These are phyloP conservation scores for Cyclotella choctawhatcheeana DNA, from an alignment of 108 stramenopile genomes.

Conservation along the genomic window DNA sequence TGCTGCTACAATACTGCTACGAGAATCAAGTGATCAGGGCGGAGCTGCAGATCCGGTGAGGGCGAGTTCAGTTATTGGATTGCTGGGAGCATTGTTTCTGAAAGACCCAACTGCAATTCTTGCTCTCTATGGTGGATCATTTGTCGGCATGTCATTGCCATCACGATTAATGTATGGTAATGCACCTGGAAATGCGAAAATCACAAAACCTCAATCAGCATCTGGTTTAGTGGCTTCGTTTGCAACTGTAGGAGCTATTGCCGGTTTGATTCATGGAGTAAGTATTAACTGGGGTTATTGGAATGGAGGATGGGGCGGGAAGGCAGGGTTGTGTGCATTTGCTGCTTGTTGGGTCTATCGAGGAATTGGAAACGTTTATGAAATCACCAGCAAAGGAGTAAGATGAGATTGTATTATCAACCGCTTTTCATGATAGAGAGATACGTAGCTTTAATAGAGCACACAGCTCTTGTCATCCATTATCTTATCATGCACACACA, in stretches of 20 bases:
- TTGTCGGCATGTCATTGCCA: constrained; percentile 68
- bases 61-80: constrained; percentile 59
- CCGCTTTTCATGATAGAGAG: too few relatives aligned
- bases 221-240: constrained; percentile 35
- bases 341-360: constrained; percentile 58
- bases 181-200: constrained; percentile 19
- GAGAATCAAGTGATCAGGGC: constrained; percentile 63
- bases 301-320: constrained; percentile 75
- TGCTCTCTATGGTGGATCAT: constrained; percentile 65
- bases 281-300: constrained; percentile 65
- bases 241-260: constrained; percentile 57
- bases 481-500: too few relatives aligned
- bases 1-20: constrained; percentile 62
- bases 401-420: too few relatives aligned
- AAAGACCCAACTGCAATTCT: constrained; percentile 54
- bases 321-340: constrained; percentile 71
- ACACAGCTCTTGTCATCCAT: too few relatives aligned
- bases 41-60: constrained; percentile 65
- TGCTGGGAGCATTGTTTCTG: constrained; percentile 53
- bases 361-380: constrained; percentile 38
- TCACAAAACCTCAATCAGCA: constrained; percentile 6
- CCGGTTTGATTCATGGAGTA: constrained; percentile 63
- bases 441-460: too few relatives aligned
- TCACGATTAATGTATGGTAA: constrained; percentile 62
- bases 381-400: constrained; percentile 30